Percentiles rank a stretch among this genome's conserved stretches.
Evolutionary conservation across 2,329 filamentous ascomycete genomes (phyloP).

Genomic region (Sporothrix mexicana): DNA sequence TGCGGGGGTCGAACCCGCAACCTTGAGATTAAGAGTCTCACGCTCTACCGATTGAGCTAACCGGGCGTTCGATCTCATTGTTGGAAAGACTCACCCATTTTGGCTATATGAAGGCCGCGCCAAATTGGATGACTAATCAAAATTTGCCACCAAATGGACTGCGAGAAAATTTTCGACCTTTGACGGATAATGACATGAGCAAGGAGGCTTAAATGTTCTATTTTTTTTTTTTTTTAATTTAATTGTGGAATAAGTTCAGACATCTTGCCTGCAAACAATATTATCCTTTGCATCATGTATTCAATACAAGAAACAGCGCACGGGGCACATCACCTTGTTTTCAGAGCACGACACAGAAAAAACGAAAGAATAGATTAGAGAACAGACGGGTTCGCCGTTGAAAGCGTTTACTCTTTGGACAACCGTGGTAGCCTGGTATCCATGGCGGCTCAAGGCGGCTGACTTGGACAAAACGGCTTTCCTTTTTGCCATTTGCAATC

Average conservation of each 20-base stretch:
- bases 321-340: neutral
- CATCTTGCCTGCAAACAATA: too few species aligned
- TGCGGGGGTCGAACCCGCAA: conserved; percentile 54
- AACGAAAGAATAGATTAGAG: neutral
- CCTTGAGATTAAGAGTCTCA: conserved; percentile 66
- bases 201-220: neutral
- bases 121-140: neutral
- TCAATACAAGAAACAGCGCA: conserved; percentile 2
- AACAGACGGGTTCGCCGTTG: neutral
- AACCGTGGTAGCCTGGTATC: neutral
- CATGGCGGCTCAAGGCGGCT: neutral
- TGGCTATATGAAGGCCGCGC: neutral
- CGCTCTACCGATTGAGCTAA: conserved; percentile 76
- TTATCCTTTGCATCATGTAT: too few species aligned
- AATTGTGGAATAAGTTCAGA: too few species aligned
- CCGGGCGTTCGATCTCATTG: conserved; percentile 50
- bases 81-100: neutral
- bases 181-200: neutral
- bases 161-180: neutral
- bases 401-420: neutral
- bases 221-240: too few species aligned
- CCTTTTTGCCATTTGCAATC: neutral
- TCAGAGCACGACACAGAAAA: neutral
- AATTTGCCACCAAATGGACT: neutral
- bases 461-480: neutral